Evolutionary conservation across 2,329 filamentous ascomycete genomes (phyloP), one percentile per base, ranked within the genome.

Genomic region (Trichoderma endophyticum): DNA sequence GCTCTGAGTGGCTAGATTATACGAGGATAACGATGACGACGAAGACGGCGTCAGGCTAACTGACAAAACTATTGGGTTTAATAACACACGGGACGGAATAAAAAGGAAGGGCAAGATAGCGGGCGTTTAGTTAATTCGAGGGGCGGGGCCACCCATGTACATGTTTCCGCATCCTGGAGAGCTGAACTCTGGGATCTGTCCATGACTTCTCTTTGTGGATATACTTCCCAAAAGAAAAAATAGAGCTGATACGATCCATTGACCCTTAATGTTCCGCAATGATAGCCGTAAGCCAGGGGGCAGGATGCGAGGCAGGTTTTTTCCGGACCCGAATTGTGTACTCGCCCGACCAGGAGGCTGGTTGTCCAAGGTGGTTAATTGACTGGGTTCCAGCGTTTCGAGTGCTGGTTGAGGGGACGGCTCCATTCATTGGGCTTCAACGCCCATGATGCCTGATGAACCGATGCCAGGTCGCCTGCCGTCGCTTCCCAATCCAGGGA

Each of bases 21-120:
- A 69, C 57, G 66, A 69, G 57, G 66, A 61, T 62, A 54, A 67
- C 32, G 66, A 69, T 61, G 39, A 69, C 34, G 56, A 69, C 57
- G 39, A 54, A 69, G 15, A 61, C 4, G 34, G 65, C 14, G 65
- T 68, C 65, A 60, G 65, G 28, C 48, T 34, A 56, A 26, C 43
- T 56, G 32, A 26, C 26, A 24, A 12, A 36, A 67, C 48, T 39
- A 39, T 67, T 39, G 48, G 64, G 51, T 28, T 32, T 59, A 67
- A 21, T 26, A 21, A 30, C 51, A 60, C 15, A 34, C 48, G 39
- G 36, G 36, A 43, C 21, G 51, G 30, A 36, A 26, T 26, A 56
- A 69, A 61, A 69, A 54, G 65, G 32, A 68, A 60, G 65, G 34
- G 54, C 39, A 68, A 68, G 39, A 59, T 59, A 68, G 65, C 57